Percentiles rank a stretch among this genome's conserved stretches.
phyloP scores from a whole-genome alignment of 140 eudicot species.

The Oenanthe javanica region DNA sequence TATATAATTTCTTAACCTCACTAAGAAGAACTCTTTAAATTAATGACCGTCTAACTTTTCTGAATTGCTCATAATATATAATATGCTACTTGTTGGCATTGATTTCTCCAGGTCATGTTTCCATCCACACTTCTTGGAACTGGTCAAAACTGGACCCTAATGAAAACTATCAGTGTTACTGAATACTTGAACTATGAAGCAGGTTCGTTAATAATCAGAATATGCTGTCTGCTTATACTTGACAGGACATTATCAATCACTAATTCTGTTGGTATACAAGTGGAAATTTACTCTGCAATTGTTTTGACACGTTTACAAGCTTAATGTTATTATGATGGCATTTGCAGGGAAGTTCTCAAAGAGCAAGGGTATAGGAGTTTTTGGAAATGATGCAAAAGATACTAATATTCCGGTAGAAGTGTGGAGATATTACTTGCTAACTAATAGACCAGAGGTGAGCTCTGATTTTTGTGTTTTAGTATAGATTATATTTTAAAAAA shows the following conservation, averaged over 20 bases:
- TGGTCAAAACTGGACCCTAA: slow-evolving; percentile 78
- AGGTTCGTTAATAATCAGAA: slow-evolving; percentile 37
- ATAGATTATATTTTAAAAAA: background rate
- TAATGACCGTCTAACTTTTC: background rate
- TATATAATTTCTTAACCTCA: background rate
- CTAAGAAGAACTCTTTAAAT: background rate
- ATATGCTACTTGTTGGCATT: background rate
- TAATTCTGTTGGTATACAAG: background rate
- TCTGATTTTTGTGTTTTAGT: background rate
- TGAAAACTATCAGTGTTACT: slow-evolving; percentile 91
- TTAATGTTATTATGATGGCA: slow-evolving; percentile 5
- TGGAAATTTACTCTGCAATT: background rate
- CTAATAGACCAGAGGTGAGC: slow-evolving; percentile 89
- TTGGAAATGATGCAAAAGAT: slow-evolving; percentile 85
- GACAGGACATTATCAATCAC: background rate
- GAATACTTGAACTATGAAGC: slow-evolving; percentile 88
- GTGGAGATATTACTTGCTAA: slow-evolving; percentile 87
- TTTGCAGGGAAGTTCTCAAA: slow-evolving; percentile 85
- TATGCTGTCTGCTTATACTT: background rate
- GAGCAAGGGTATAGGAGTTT: slow-evolving; percentile 91
- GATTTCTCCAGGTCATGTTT: slow-evolving; percentile 53
- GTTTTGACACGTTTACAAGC: background rate
- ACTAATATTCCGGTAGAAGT: slow-evolving; percentile 93
- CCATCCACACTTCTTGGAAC: slow-evolving; percentile 95
- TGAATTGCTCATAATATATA: background rate